phyloP scores from a whole-genome alignment of 345 rosid species.

The Populus euphratica region DNA sequence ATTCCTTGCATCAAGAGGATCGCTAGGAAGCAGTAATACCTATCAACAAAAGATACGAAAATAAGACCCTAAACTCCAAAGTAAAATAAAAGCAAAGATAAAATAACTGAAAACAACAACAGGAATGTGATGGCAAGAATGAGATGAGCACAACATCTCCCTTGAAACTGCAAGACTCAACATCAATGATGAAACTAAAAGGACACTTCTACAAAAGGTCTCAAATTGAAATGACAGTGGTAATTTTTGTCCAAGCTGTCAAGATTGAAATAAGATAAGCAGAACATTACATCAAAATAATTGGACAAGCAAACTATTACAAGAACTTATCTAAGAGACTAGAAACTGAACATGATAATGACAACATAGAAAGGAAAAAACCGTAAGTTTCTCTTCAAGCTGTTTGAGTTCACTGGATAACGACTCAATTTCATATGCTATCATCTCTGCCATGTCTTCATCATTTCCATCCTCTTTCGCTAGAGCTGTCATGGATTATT shows the following conservation, averaged over 20 bases:
- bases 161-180: not conserved
- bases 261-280: not conserved
- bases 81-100: too few relatives aligned
- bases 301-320: not conserved
- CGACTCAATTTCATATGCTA: constrained; percentile 67
- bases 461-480: constrained; percentile 69
- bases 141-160: not conserved
- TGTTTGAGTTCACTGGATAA: constrained; percentile 54
- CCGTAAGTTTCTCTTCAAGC: constrained; percentile 90
- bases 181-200: not conserved
- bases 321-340: not conserved
- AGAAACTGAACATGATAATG: not conserved
- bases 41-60: constrained; percentile 22
- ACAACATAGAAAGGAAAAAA: constrained; percentile 18
- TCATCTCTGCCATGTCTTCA: constrained; percentile 96
- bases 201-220: not conserved
- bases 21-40: constrained; percentile 76
- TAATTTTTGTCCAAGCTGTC: not conserved
- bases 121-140: not conserved
- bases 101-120: not conserved
- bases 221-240: not conserved
- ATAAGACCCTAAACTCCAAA: not conserved
- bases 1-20: constrained; percentile 95
- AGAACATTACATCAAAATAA: not conserved
- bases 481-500: constrained; percentile 43